These are phyloP conservation scores for Ustilago crameri DNA, from an alignment of 1,284 basidiomycete genomes.

Conservation along the genomic window DNA sequence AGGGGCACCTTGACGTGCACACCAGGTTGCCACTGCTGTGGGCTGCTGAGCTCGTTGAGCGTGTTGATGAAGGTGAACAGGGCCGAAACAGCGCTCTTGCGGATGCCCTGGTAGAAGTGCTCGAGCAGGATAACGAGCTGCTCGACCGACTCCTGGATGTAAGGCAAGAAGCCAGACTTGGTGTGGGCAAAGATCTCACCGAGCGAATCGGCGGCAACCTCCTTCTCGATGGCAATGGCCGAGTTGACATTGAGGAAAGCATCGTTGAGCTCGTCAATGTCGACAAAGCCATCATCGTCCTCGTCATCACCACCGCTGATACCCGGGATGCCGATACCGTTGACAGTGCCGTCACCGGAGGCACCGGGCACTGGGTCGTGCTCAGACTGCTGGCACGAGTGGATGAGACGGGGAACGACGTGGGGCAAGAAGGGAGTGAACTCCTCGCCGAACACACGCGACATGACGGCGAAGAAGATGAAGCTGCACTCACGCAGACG, in stretches of 20 bases:
- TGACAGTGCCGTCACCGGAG: conserved; percentile 63
- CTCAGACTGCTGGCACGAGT: conserved; percentile 82
- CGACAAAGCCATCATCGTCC: conserved; percentile 71
- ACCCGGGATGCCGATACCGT: conserved; percentile 74
- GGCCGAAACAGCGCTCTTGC: conserved; percentile 90
- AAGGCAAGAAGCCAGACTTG: conserved; percentile 87
- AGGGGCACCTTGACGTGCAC: conserved; percentile 74
- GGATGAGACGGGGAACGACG: conserved; percentile 86
- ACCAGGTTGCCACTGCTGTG: conserved; percentile 84
- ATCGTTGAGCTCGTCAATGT: conserved; percentile 80
- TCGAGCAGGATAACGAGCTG: conserved; percentile 84
- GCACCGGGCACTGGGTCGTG: conserved; percentile 69
- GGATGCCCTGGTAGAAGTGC: conserved; percentile 98
- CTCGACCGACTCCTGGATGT: conserved; percentile 76
- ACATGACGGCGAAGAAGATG: conserved; percentile 98
- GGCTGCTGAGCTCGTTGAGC: conserved; percentile 88
- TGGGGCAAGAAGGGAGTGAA: conserved; percentile 87
- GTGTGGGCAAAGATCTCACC: conserved; percentile 89
- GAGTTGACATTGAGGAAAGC: conserved; percentile 80
- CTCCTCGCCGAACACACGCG: conserved; percentile 92
- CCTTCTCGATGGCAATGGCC: conserved; percentile 98
- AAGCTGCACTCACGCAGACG: conserved; percentile 94
- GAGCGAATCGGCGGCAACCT: conserved; percentile 96
- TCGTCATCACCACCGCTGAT: conserved; percentile 77
- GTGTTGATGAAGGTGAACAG: conserved; percentile 90